Percentiles rank a stretch among this genome's conserved stretches.
phyloP scores from a whole-genome alignment of 768 basidiomycete species.

The Boletus rufocinnamomeus region DNA sequence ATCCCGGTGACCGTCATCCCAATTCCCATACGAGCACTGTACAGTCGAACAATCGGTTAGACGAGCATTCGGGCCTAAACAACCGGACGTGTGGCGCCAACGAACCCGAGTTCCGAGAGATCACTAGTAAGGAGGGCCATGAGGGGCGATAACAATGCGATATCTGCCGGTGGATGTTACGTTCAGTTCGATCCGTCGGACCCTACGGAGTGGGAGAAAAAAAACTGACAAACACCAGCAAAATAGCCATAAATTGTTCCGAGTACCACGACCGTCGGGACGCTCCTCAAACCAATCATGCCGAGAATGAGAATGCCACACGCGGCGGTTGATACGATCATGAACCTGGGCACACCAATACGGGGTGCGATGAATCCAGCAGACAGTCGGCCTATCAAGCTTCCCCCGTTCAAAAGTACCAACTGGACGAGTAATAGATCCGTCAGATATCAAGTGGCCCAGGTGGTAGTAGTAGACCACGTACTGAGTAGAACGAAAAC shows the following conservation, averaged over 20 bases:
- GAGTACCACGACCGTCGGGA: slow-evolving; percentile 40
- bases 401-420: slow-evolving; percentile 53
- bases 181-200: background rate
- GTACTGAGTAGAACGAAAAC: slow-evolving; percentile 59
- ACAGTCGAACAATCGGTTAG: background rate
- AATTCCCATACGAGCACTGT: slow-evolving; percentile 33
- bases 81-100: background rate
- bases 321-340: slow-evolving; percentile 36
- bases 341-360: slow-evolving; percentile 46
- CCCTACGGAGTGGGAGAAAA: background rate
- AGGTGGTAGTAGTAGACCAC: slow-evolving; percentile 1
- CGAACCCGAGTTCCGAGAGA: slow-evolving; percentile 54
- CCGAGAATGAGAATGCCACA: slow-evolving; percentile 46
- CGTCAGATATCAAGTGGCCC: background rate
- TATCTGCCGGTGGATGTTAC: slow-evolving; percentile 26
- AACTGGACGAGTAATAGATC: slow-evolving; percentile 34
- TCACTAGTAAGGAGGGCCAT: slow-evolving; percentile 46
- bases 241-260: slow-evolving; percentile 52
- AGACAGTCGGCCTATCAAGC: slow-evolving; percentile 52
- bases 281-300: slow-evolving; percentile 41
- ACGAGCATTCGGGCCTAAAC: background rate
- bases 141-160: slow-evolving; percentile 43
- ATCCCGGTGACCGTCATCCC: slow-evolving; percentile 12
- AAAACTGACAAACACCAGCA: slow-evolving; percentile 42
- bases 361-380: slow-evolving; percentile 44